These are phyloP conservation scores for Inga laurina DNA, from an alignment of 306 rosid species.

Conservation along the genomic window DNA sequence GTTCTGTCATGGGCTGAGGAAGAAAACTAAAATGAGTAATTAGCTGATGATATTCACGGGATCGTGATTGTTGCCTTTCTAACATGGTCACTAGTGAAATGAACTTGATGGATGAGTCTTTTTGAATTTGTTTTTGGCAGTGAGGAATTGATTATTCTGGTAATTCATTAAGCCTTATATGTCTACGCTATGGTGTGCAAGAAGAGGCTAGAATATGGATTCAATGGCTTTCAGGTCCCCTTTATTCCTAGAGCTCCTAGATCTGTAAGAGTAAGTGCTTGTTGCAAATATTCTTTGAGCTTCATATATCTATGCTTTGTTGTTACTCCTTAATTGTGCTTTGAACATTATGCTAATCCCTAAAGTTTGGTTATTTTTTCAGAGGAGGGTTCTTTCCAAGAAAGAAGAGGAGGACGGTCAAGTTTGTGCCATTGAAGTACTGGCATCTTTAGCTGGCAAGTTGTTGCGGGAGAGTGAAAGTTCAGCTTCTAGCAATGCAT, in stretches of 20 bases:
- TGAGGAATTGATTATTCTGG: conserved; percentile 38
- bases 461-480: conserved; percentile 84
- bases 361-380: conserved; percentile 45
- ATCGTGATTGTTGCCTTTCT: conserved; percentile 10
- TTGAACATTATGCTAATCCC: conserved; percentile 33
- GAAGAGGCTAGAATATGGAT: conserved; percentile 66
- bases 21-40: not conserved
- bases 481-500: conserved; percentile 79
- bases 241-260: conserved; percentile 76
- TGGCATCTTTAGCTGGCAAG: conserved; percentile 93
- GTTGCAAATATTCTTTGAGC: not conserved
- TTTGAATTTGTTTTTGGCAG: conserved; percentile 46
- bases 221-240: conserved; percentile 69
- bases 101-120: conserved; percentile 28
- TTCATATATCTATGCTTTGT: not conserved
- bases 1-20: conserved; percentile 6
- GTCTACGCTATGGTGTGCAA: conserved; percentile 83
- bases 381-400: conserved; percentile 67
- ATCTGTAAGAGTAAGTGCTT: conserved; percentile 77
- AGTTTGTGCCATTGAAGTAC: conserved; percentile 73
- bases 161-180: conserved; percentile 57
- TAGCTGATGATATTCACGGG: conserved; percentile 18
- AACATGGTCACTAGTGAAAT: not conserved
- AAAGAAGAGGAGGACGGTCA: conserved; percentile 51
- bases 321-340: conserved; percentile 3